A percentile compares a stretch with the other conserved stretches of the same genome.
These are phyloP conservation scores for Acanthochlamys bracteata DNA, from an alignment of 106 monocot species.

Conservation along the genomic window DNA sequence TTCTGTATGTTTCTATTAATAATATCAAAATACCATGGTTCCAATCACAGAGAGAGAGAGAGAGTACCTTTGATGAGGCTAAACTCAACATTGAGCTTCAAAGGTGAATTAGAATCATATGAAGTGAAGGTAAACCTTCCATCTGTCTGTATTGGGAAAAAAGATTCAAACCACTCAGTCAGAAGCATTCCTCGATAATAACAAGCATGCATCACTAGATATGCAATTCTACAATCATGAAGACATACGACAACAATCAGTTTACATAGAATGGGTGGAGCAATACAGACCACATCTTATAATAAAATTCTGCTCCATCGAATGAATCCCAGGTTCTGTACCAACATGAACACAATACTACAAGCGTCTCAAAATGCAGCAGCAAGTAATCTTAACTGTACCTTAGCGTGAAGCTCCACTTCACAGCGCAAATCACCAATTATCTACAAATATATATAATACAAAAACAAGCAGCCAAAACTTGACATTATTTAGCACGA, in stretches of 20 bases:
- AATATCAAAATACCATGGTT: background rate
- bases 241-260: background rate
- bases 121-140: slow-evolving; percentile 63
- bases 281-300: no score
- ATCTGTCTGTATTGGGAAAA: slow-evolving; percentile 51
- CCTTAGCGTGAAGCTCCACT: no score
- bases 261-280: no score
- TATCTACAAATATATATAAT: no score
- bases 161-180: background rate
- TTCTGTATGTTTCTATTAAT: background rate
- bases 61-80: slow-evolving; percentile 70
- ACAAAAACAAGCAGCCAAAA: no score
- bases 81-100: slow-evolving; percentile 70
- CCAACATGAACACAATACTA: no score
- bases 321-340: no score
- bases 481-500: no score
- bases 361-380: no score
- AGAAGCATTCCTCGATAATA: background rate
- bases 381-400: no score
- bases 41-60: background rate
- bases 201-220: background rate
- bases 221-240: background rate
- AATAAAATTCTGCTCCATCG: no score
- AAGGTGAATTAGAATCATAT: slow-evolving; percentile 60
- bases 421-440: no score